These are phyloP conservation scores for Fusarium coicis DNA, from an alignment of 2,329 filamentous ascomycete genomes.

Conservation along the genomic window DNA sequence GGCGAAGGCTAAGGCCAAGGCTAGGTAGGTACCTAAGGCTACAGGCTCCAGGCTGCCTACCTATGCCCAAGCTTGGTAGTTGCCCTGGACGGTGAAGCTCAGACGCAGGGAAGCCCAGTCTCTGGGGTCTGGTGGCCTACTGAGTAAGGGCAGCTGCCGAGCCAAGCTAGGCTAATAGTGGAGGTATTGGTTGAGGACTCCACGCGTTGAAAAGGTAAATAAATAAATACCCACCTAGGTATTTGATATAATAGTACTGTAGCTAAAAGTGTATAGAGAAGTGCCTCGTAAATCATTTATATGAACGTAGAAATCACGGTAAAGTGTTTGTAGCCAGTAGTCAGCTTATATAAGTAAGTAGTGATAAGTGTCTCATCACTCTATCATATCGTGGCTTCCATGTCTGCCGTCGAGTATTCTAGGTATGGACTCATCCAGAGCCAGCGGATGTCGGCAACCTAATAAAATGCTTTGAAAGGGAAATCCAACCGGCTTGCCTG, in stretches of 20 bases:
- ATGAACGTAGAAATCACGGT: not conserved
- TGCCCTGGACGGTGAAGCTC: constrained; percentile 33
- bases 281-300: not conserved
- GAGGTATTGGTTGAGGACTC: constrained; percentile 13
- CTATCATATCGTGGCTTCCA: not conserved
- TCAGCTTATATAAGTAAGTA: not conserved
- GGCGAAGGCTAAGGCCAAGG: not conserved
- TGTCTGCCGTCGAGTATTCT: not conserved
- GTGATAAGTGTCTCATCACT: not conserved
- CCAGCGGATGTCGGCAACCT: constrained; percentile 19
- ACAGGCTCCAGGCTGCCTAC: not conserved
- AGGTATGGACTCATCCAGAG: not conserved
- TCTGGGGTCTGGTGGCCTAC: constrained; percentile 40
- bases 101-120: constrained; percentile 20
- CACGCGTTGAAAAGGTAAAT: not conserved
- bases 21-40: not conserved
- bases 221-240: not conserved
- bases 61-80: constrained; percentile 5
- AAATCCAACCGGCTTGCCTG: not conserved
- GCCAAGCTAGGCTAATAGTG: constrained; percentile 34
- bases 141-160: constrained; percentile 34
- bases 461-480: not conserved
- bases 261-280: not conserved
- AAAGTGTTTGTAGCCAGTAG: not conserved
- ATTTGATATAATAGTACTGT: not conserved